phyloP scores from a whole-genome alignment of 192 early-diverging fungal species.

The Allomyces macrogynus region DNA sequence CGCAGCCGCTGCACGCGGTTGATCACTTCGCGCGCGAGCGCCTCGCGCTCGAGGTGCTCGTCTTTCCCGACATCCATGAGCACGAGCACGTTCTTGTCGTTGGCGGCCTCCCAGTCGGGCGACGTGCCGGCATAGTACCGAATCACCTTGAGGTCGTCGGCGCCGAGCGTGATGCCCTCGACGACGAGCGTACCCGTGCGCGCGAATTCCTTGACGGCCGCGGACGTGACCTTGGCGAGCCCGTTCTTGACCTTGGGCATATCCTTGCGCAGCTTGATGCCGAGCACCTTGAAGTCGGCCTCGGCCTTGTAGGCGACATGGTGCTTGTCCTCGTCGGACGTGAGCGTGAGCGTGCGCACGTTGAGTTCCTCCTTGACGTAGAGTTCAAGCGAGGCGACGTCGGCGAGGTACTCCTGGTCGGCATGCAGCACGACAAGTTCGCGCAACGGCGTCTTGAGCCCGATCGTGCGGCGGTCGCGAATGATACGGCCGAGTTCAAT shows the following conservation, averaged over 20 bases:
- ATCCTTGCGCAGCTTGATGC: slow-evolving; percentile 77
- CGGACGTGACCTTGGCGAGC: slow-evolving; percentile 46
- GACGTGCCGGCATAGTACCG: slow-evolving; percentile 49
- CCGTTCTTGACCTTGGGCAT: slow-evolving; percentile 67
- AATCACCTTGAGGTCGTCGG: slow-evolving; percentile 66
- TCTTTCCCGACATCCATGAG: slow-evolving; percentile 71
- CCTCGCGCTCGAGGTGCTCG: slow-evolving; percentile 66
- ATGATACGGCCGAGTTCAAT: slow-evolving; percentile 83
- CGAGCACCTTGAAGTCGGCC: slow-evolving; percentile 77
- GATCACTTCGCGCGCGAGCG: slow-evolving; percentile 79
- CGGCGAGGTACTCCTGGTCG: slow-evolving; percentile 66
- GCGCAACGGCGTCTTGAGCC: slow-evolving; percentile 82
- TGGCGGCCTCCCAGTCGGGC: slow-evolving; percentile 50
- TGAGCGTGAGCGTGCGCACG: slow-evolving; percentile 64
- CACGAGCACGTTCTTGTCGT: slow-evolving; percentile 63
- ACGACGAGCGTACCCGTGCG: slow-evolving; percentile 41
- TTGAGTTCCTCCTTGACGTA: slow-evolving; percentile 92
- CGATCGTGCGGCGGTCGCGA: slow-evolving; percentile 77
- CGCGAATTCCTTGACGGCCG: slow-evolving; percentile 66
- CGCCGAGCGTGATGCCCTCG: slow-evolving; percentile 53
- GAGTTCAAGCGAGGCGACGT: slow-evolving; percentile 58
- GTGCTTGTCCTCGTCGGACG: slow-evolving; percentile 74
- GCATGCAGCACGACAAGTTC: slow-evolving; percentile 84
- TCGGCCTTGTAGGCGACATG: slow-evolving; percentile 81
- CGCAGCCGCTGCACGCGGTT: slow-evolving; percentile 90